Evolutionary conservation across 371 early-diverging fungal genomes (phyloP).

Genomic region (Apophysomyces variabilis): DNA sequence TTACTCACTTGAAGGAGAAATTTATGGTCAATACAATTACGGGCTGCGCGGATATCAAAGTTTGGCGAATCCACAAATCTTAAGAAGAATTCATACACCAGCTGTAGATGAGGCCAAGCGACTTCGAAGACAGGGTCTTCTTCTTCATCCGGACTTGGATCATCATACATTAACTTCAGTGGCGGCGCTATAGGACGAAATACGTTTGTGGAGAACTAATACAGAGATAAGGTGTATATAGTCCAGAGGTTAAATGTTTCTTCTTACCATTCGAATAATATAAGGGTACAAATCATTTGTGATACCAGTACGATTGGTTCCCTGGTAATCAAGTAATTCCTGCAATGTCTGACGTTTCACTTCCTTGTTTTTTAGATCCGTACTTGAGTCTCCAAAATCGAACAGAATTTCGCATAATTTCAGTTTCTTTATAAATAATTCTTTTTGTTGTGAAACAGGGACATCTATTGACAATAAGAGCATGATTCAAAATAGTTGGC

Average conservation of each 20-base stretch:
- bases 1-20: constrained; percentile 40
- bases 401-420: constrained; percentile 90
- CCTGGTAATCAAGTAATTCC: constrained; percentile 93
- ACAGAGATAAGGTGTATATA: neutral
- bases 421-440: constrained; percentile 87
- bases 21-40: constrained; percentile 39
- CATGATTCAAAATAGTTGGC: neutral
- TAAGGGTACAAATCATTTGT: constrained; percentile 90
- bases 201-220: constrained; percentile 85
- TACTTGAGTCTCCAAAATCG: constrained; percentile 91
- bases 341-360: constrained; percentile 90
- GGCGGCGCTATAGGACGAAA: constrained; percentile 95
- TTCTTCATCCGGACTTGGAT: constrained; percentile 96
- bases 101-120: constrained; percentile 96
- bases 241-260: neutral
- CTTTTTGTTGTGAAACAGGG: constrained; percentile 70
- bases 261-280: constrained; percentile 88
- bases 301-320: constrained; percentile 83
- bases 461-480: constrained; percentile 65
- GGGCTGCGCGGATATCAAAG: constrained; percentile 91
- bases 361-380: constrained; percentile 91
- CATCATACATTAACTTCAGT: constrained; percentile 68
- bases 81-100: constrained; percentile 95
- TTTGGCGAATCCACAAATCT: constrained; percentile 95
- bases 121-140: constrained; percentile 95